Evolutionary conservation across 2,329 filamentous ascomycete genomes (phyloP).

Genomic region (Macrophomina tecta): DNA sequence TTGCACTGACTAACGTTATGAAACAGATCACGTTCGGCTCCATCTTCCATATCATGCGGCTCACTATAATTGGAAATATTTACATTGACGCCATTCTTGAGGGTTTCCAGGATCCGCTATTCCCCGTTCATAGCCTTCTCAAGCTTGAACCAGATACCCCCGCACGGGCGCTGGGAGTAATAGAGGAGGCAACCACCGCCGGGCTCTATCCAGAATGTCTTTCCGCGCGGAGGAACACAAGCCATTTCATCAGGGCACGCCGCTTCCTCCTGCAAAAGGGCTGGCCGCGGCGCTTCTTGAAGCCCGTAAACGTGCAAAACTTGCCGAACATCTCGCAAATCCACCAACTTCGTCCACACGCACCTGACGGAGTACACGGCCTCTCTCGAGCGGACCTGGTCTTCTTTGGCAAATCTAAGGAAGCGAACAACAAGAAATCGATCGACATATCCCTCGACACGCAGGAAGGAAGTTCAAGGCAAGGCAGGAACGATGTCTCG

Average conservation of each 20-base stretch:
- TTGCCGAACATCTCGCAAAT: too few relatives aligned
- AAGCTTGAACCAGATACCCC: neutral
- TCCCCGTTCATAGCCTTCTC: conserved; percentile 12
- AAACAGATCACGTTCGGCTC: neutral
- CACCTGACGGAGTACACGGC: neutral
- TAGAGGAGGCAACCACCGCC: neutral
- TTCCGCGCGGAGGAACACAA: neutral
- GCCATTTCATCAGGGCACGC: neutral
- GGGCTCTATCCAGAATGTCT: neutral
- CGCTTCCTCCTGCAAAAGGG: neutral
- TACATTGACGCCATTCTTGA: neutral
- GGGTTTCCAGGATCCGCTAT: neutral
- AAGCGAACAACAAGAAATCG: neutral
- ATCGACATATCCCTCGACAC: neutral
- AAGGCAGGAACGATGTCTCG: too few relatives aligned
- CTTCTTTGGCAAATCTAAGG: neutral
- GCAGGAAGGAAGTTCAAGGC: neutral
- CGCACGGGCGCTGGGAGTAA: neutral
- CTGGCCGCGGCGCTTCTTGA: conserved; percentile 6
- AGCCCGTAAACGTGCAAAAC: neutral
- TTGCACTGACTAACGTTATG: neutral
- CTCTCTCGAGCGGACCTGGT: neutral
- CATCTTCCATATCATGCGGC: neutral
- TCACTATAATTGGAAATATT: conserved; percentile 20
- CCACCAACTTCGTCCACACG: neutral